Evolutionary conservation across 192 early-diverging fungal species (phyloP).

Genomic region (Coemansia sp.): DNA sequence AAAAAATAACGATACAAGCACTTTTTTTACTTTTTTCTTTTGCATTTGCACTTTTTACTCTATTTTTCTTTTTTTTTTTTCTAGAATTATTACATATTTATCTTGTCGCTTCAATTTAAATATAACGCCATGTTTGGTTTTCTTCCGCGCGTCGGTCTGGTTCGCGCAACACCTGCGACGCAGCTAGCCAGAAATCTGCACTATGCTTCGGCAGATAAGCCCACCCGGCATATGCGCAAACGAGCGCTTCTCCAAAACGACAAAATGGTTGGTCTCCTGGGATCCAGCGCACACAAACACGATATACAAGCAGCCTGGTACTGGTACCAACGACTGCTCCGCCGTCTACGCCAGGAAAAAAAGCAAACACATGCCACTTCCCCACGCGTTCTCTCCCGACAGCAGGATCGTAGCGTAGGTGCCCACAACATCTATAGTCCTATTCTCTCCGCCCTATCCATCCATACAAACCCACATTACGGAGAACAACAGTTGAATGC

Average conservation of each 20-base stretch:
- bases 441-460: not conserved
- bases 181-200: not conserved
- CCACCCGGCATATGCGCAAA: not conserved
- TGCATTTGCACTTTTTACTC: too few relatives aligned
- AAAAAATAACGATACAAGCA: too few relatives aligned
- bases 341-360: not conserved
- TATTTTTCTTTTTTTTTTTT: not conserved
- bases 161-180: too few relatives aligned
- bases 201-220: not conserved
- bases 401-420: not conserved
- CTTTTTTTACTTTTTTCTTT: conserved; percentile 1
- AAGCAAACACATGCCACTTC: not conserved
- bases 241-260: not conserved
- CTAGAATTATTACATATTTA: not conserved
- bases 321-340: conserved; percentile 7
- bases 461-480: not conserved
- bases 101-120: not conserved
- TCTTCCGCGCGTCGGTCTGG: not conserved
- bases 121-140: not conserved
- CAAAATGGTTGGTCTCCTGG: not conserved
- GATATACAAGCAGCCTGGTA: conserved; percentile 8
- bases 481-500: not conserved
- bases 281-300: conserved; percentile 1
- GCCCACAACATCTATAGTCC: not conserved
- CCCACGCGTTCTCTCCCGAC: conserved; percentile 5